A percentile compares a stretch with the other conserved stretches of the same genome.
Conservation (phyloP, 345 rosid species). For the Mercurialis annua region DNA sequence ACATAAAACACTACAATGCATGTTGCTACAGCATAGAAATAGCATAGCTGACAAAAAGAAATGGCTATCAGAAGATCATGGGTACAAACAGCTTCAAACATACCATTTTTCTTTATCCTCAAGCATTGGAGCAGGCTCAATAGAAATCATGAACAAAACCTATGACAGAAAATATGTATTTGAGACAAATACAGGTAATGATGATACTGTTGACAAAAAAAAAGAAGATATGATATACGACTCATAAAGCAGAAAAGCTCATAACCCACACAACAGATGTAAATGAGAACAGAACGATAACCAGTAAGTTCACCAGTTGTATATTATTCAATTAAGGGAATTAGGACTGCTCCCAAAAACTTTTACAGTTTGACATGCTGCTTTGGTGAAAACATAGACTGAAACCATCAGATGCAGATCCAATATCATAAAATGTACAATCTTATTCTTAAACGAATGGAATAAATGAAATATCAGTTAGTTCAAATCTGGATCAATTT, state of each 20-base stretch:
- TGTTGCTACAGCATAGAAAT: conserved; percentile 4
- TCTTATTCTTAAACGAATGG: neutral
- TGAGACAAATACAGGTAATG: neutral
- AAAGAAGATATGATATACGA: neutral
- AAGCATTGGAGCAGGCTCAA: conserved; percentile 99
- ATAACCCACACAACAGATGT: neutral
- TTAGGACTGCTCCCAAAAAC: neutral
- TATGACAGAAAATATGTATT: conserved; percentile 33
- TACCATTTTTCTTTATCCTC: conserved; percentile 99
- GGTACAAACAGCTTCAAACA: conserved; percentile 26
- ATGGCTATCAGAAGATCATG: conserved; percentile 4
- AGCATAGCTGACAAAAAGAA: neutral
- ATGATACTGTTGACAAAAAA: conserved; percentile 8
- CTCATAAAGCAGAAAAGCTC: neutral
- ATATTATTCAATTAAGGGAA: neutral
- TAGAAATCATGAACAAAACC: conserved; percentile 97
- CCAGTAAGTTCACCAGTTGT: neutral
- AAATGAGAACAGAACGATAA: neutral
- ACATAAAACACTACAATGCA: conserved; percentile 11
- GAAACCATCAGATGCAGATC: neutral
- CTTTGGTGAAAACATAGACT: neutral
- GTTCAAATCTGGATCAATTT: neutral
- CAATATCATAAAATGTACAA: neutral
- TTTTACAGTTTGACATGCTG: neutral
- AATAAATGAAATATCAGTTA: too few species aligned